Evolutionary conservation across 352 stramenopile species (phyloP), one percentile per base, ranked within the genome.

Genomic region (Hyaloperonospora brassicae): DNA sequence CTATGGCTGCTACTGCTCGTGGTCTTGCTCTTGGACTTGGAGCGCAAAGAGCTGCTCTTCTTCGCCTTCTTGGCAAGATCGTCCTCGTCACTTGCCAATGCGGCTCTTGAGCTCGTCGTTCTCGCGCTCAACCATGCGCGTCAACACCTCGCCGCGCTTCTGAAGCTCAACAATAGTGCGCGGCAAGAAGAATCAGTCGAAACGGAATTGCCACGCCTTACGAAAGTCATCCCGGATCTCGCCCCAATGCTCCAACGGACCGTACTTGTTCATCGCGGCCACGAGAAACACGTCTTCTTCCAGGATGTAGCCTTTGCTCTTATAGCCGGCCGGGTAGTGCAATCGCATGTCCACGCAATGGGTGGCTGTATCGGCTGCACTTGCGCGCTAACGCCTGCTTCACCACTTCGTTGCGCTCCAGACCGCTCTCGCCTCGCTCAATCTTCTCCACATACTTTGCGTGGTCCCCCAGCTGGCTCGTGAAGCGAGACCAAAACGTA

Each of bases 141-240:
- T 97, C 25, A 99, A 76, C 12, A 95, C 73, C 62, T 98, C 95
- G 12, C 94, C 95, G 40, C 96, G 93, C 70, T 97, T 97, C 66
- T 98, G 93, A 25, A 99, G 86, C 73, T 99, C 96, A n/a, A 76
- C 78, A 24, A 97, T 95, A 56, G 89, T 98, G 39, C 96, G 81
- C 31, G 92, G 98, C 74, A 99, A 99, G 76, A 99, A 98, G 62
- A 98, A 99, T 96, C 96, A 99, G 69, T 99, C 93, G 56, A 99
- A 99, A 10, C 96, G 89, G 70, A 99, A 99, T 65, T 98, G 95
- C 95, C 94, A 98, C 14, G 95, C 93, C 49, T 96, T 95, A 56
- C 90, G 86, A 61, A 99, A 98, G 69, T 98, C 95, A 59, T 98
- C 89, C 27, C 96, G 90, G 64, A 99, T 98, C 57, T 97, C 84